Evolutionary conservation across 305 asterid species (phyloP).

Genomic region (Rubia tinctorum): DNA sequence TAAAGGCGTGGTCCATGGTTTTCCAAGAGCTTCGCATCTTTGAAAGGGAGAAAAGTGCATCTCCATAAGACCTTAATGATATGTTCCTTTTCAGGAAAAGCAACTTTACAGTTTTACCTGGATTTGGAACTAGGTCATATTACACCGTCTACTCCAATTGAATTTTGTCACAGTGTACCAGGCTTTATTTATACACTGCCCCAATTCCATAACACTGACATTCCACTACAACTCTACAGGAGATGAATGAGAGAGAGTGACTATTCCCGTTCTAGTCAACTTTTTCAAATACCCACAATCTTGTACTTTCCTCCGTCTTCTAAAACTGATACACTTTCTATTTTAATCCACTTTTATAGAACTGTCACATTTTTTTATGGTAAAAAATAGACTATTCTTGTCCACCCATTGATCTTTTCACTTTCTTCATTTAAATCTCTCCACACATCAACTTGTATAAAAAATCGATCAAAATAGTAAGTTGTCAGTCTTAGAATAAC

Average conservation of each 20-base stretch:
- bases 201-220: constrained; percentile 8
- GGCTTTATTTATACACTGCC: constrained; percentile 7
- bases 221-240: constrained; percentile 7
- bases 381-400: too few relatives aligned
- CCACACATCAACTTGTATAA: too few relatives aligned
- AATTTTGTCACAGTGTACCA: background rate
- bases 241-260: constrained; percentile 13
- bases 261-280: constrained; percentile 17
- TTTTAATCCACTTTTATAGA: too few relatives aligned
- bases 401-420: too few relatives aligned
- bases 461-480: too few relatives aligned
- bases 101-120: constrained; percentile 16
- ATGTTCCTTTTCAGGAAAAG: constrained; percentile 22
- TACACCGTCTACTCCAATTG: constrained; percentile 15
- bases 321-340: too few relatives aligned
- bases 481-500: too few relatives aligned
- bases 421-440: too few relatives aligned
- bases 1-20: constrained; percentile 2
- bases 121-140: constrained; percentile 12
- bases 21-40: constrained; percentile 1
- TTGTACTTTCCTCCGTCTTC: background rate
- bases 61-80: constrained; percentile 19
- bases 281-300: constrained; percentile 1
- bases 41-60: background rate
- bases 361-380: too few relatives aligned